Base-by-base conservation (phyloP, 2,329 filamentous ascomycete genomes). In the Cytospora leucostoma region DNA sequence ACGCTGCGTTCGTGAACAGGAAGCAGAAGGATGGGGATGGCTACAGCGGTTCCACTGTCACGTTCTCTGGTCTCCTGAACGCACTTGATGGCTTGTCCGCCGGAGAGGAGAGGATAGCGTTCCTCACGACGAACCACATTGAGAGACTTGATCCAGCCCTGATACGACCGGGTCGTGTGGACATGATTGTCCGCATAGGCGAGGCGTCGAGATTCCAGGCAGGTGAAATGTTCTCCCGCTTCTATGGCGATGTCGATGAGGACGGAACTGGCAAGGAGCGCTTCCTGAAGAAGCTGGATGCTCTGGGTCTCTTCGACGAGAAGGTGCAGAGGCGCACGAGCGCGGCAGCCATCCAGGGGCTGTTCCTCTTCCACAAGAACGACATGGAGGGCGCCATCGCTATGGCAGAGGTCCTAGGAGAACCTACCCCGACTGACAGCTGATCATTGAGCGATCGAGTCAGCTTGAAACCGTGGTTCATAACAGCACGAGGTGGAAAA, bases 291-390 rank as follows among this genome's bases (percentile, higher is more conserved):
- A 86, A 85, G 65, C 83, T 96, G 13, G 83, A 87, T 52, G 82
- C 88, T 56, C 79, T 95, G 17, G 89, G 89, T 0, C 76, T 97
- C 33, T 85, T 96, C 59, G 84, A 86, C 19, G 80, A 84, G 58
- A 73, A 78, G 3, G 80, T 77, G 5, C 75, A 78, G 49, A 79
- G 80, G 54, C 79, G 79, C 63, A 91, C 92, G 17, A 98, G 93
- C 74, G 93, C 94, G 5, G 95, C 95, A 34, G 92, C 93, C 27
- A 87, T 99, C 35, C 95, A 99, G 76, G 95, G 95, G 0, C 77
- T 99, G 52, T 99, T 99, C 75, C 76, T 98, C 74, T 96, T 96
- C 75, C 96, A 98, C 77, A 99, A 99, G 78, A 90, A 89, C 67
- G 85, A 96, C 70, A 90, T 93, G 81, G 83, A 93, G 68, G 93